Evolutionary conservation across 2,329 filamentous ascomycete species (phyloP).

Genomic region (Verticillium dahliae): DNA sequence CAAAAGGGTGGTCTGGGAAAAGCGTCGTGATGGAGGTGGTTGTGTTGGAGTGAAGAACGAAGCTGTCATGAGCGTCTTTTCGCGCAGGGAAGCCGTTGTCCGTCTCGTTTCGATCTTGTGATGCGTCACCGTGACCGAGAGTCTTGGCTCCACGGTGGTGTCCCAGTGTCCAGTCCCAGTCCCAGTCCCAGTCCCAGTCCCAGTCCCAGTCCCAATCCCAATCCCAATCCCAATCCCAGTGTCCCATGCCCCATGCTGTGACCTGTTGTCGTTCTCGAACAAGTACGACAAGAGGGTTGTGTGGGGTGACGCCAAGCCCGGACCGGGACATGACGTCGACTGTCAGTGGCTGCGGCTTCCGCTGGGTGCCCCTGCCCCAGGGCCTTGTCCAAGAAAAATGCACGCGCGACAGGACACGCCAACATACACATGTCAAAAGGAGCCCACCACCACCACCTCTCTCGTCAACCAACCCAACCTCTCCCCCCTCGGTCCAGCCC

Average conservation of each 20-base stretch:
- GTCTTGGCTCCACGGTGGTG: no score
- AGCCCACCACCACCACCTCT: not conserved
- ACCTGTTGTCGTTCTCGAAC: no score
- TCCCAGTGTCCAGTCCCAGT: no score
- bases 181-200: no score
- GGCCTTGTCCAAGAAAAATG: not conserved
- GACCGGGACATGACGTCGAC: not conserved
- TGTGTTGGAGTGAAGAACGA: not conserved
- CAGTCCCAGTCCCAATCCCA: no score
- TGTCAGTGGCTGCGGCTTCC: not conserved
- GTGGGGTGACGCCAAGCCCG: not conserved
- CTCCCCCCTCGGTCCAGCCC: no score
- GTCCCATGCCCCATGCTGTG: no score
- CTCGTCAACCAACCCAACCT: not conserved
- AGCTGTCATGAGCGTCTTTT: constrained; percentile 1
- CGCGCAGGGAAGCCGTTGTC: not conserved
- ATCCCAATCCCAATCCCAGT: no score
- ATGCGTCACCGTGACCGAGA: not conserved
- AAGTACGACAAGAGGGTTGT: no score
- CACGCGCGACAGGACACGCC: not conserved
- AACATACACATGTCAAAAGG: not conserved
- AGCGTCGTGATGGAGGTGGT: not conserved
- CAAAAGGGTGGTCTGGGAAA: not conserved
- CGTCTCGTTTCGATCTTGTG: not conserved
- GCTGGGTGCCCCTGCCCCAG: not conserved